These are phyloP conservation scores for Candida golubevii DNA, from an alignment of 805 yeast species.

Conservation along the genomic window DNA sequence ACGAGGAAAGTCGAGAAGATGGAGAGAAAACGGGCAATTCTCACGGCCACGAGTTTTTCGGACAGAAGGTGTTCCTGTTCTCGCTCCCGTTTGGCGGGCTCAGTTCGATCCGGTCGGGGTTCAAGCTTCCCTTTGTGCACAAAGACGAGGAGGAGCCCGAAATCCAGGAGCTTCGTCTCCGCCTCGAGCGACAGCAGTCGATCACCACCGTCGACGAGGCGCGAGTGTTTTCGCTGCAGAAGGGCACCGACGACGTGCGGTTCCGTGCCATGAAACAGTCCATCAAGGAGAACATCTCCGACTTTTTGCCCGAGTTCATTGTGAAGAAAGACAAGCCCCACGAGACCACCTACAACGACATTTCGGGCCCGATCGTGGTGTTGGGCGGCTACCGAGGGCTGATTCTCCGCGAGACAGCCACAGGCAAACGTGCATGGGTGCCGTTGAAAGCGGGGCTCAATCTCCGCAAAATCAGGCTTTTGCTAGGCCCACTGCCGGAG, in stretches of 20 bases:
- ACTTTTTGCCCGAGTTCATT: constrained; percentile 33
- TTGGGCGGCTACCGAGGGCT: constrained; percentile 91
- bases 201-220: constrained; percentile 64
- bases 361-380: constrained; percentile 76
- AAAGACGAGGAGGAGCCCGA: constrained; percentile 15
- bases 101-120: constrained; percentile 21
- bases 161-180: constrained; percentile 31
- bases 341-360: constrained; percentile 49
- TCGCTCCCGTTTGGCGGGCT: constrained; percentile 56
- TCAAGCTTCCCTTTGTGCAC: constrained; percentile 22
- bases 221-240: constrained; percentile 46
- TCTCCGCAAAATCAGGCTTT: constrained; percentile 61
- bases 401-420: constrained; percentile 58
- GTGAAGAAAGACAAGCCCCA: constrained; percentile 25
- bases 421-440: constrained; percentile 74
- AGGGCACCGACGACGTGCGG: constrained; percentile 62
- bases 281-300: constrained; percentile 46
- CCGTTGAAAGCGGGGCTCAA: constrained; percentile 84
- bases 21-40: not conserved
- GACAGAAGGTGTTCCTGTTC: constrained; percentile 48
- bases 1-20: not conserved
- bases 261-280: constrained; percentile 66
- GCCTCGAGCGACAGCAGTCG: constrained; percentile 50
- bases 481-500: constrained; percentile 66
- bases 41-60: constrained; percentile 6